These are phyloP conservation scores for Psilocybe cyanescens DNA, from an alignment of 768 basidiomycete genomes.

Conservation along the genomic window DNA sequence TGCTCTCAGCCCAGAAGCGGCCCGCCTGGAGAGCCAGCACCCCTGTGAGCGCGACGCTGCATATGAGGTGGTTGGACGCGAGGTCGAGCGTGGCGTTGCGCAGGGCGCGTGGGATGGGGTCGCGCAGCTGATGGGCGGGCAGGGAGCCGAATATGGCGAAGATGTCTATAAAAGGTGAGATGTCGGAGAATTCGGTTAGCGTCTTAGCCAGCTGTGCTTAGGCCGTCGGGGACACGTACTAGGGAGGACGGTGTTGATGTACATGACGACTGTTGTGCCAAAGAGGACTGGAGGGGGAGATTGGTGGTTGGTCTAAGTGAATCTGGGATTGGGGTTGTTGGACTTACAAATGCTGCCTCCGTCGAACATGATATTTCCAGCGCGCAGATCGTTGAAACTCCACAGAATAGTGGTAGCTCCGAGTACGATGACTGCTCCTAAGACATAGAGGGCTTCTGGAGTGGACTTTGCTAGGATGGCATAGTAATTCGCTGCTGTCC, in stretches of 20 bases:
- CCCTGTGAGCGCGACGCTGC: conserved; percentile 88
- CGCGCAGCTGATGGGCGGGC: conserved; percentile 52
- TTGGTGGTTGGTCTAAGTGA: conserved; percentile 5
- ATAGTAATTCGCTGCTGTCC: conserved; percentile 85
- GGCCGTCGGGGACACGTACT: conserved; percentile 49
- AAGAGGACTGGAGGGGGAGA: conserved; percentile 64
- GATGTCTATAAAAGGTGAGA: conserved; percentile 45
- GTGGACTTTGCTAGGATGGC: conserved; percentile 75
- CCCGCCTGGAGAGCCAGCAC: conserved; percentile 83
- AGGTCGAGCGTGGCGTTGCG: conserved; percentile 73
- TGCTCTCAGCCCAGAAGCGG: conserved; percentile 82
- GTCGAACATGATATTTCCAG: conserved; percentile 90
- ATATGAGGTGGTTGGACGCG: conserved; percentile 83
- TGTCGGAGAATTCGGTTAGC: conserved; percentile 8
- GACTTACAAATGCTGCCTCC: conserved; percentile 83
- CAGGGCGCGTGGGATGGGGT: conserved; percentile 66
- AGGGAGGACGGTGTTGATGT: conserved; percentile 77
- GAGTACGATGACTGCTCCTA: conserved; percentile 56
- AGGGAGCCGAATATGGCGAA: conserved; percentile 60
- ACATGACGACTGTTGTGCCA: conserved; percentile 69
- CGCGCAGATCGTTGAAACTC: conserved; percentile 77
- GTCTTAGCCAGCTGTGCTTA: no score
- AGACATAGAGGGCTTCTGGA: conserved; percentile 54
- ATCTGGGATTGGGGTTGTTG: neutral
- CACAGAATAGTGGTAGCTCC: conserved; percentile 74